Evolutionary conservation across 179 eudicot genomes (phyloP), one percentile per base, ranked within the genome.

Genomic region (Nepenthes alata): DNA sequence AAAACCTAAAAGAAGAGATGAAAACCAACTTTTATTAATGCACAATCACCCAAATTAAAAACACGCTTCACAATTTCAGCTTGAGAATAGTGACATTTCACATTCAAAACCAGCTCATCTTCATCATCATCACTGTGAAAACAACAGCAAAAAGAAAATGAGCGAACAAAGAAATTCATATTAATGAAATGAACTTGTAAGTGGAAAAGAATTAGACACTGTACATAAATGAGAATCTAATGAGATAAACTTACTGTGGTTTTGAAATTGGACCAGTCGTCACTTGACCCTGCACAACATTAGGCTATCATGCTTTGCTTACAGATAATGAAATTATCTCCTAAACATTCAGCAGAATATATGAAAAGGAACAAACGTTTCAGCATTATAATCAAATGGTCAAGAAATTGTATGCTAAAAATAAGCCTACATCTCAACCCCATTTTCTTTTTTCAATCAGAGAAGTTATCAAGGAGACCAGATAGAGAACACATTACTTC

Each of bases 41-140:
- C 82, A 72, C 79, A 78, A 57, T 78, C 79, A 57, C 77, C 79
- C 2, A 78, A 62, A 55, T 72, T 16, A 59, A 64, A 78, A 50
- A 55, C 58, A 57, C 67, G 57, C 14, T 70, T 71, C 37, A 71
- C 60, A 60, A 78, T 44, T 36, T 72, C 60, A 52, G 82, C 79
- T 64, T 56, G 67, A 48, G 63, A 55, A 57, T 68, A 72, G 55
- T 78, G 82, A 65, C 74, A 75, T 69, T 75, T 69, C 12, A 75
- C 74, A 50, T 68, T 54, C 51, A 71, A 65, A 66, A 72, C 67
- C 7, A 75, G 70, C 57, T 65, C 74, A 47, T 71, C 74, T 14
- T 72, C 82, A 15, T 78, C 82, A 8, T 63, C 67, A 59, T 44
- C 74, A 59, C 79, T 78, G 77, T 74, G 72, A 62, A 37, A 56